phyloP scores from a whole-genome alignment of 768 basidiomycete species.

The Suillus variegatus region DNA sequence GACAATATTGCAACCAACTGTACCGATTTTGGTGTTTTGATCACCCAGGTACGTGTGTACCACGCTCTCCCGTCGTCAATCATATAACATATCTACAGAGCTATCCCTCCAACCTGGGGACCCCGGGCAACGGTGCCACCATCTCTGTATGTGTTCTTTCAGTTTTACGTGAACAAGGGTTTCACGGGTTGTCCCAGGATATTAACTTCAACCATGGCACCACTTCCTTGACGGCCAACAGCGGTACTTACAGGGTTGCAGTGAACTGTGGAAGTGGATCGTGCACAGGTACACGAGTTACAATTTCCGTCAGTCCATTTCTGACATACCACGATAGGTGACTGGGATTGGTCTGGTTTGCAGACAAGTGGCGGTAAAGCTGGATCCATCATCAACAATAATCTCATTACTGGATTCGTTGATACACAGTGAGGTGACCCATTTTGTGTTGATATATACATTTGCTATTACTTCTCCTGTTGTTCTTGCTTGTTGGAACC shows the following conservation, averaged over 20 bases:
- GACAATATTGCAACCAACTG: constrained; percentile 56
- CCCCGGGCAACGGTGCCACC: constrained; percentile 56
- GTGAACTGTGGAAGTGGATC: constrained; percentile 57
- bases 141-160: constrained; percentile 47
- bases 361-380: constrained; percentile 43
- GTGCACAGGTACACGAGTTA: constrained; percentile 44
- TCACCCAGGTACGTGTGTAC: constrained; percentile 48
- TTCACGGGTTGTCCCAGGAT: constrained; percentile 32
- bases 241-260: constrained; percentile 45
- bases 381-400: constrained; percentile 36
- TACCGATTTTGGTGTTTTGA: constrained; percentile 54
- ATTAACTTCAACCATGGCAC: constrained; percentile 47
- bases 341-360: constrained; percentile 54
- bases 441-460: no score
- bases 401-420: constrained; percentile 33
- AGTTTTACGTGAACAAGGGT: background rate
- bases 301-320: background rate
- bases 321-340: constrained; percentile 31
- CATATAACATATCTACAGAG: constrained; percentile 37
- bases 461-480: no score
- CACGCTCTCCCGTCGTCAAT: background rate
- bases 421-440: constrained; percentile 7
- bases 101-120: constrained; percentile 54
- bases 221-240: constrained; percentile 44
- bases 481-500: no score